Percentiles rank a stretch among this genome's conserved stretches.
phyloP scores from a whole-genome alignment of 495 filamentous ascomycete genomes.

The Ascobolus immersus region DNA sequence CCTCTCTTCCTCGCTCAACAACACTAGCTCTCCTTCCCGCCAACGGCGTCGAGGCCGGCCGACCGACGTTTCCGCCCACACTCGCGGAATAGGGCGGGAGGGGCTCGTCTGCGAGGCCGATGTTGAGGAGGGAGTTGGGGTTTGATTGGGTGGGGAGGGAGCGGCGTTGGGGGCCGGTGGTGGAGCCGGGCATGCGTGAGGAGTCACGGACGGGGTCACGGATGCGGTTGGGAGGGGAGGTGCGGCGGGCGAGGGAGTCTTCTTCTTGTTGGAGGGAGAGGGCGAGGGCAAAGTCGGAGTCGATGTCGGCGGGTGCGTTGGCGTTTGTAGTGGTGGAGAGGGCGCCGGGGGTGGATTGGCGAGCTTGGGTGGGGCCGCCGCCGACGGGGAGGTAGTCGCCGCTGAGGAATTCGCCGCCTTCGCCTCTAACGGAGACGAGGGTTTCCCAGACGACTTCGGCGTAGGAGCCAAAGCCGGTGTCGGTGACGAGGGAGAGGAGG shows the following conservation, averaged over 20 bases:
- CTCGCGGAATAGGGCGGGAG: neutral
- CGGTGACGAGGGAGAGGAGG: conserved; percentile 64
- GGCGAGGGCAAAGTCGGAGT: conserved; percentile 53
- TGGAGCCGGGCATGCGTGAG: conserved; percentile 20
- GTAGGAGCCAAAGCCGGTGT: conserved; percentile 66
- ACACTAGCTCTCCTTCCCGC: neutral
- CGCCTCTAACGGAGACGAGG: conserved; percentile 67
- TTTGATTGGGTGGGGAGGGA: neutral
- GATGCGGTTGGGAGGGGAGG: no score
- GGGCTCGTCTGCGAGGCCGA: neutral
- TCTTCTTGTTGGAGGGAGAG: conserved; percentile 68
- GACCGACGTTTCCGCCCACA: neutral
- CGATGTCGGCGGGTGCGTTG: conserved; percentile 19
- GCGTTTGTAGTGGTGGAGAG: conserved; percentile 17
- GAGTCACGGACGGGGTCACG: conserved; percentile 17
- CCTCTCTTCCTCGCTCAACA: conserved; percentile 3
- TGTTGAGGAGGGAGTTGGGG: conserved; percentile 5
- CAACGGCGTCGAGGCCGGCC: neutral
- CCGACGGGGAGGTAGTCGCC: conserved; percentile 78
- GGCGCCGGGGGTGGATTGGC: conserved; percentile 5
- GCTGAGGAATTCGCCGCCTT: conserved; percentile 55
- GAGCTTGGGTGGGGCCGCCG: conserved; percentile 14
- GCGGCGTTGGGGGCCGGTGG: neutral
- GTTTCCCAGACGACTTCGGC: conserved; percentile 93
- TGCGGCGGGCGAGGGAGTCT: conserved; percentile 34